Base-by-base conservation (phyloP, 305 asterid species). In the Petunia hybrid region DNA sequence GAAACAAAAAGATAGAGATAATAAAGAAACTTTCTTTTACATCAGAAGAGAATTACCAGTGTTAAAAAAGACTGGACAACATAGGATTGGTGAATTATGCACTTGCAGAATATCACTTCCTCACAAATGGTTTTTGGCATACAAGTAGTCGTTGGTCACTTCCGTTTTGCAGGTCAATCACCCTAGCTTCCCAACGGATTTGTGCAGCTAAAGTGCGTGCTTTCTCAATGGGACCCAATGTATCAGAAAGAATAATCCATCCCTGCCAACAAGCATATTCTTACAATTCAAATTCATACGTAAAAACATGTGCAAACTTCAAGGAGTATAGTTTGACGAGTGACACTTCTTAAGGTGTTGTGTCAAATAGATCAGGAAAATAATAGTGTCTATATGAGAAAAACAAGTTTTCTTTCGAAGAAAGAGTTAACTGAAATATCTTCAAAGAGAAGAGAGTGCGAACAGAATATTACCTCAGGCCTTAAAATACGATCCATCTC, bases 401-500 rank as follows among this genome's bases (percentile, higher is more conserved):
- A 35, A 45, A 22, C 64, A 80, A 45, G 82, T 43, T 31, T 46
- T 12, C 45, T 31, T 35, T 35, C 1, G 45, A 71, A 71, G 45
- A 48, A 53, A 73, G 3, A 53, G 64, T 36, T 36, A 74, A 51
- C 2, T 8, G 7, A 51, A 53, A 53, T 41, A 64, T 48, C 41
- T 38, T 13, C n/a, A 74, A 73, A 4, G 10, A 83, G 36, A 42
- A 65, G n/a, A 59, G 61, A 43, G 2, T 40, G n/a, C 51, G 46
- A 7, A 61, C 7, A 22, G 8, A 63, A 65, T 36, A 53, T 87
- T 91, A 96, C 99, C 99, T 96, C 99, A 5, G 99, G 99, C 22
- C 99, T 94, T 82, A 96, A 91, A 61, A 96, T 94, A 46, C 98
- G 95, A 75, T 96, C 98, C 98, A 96, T 96, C 88, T 94, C 99